Conservation (phyloP, 2,329 filamentous ascomycete genomes). For the Claviceps africana region DNA sequence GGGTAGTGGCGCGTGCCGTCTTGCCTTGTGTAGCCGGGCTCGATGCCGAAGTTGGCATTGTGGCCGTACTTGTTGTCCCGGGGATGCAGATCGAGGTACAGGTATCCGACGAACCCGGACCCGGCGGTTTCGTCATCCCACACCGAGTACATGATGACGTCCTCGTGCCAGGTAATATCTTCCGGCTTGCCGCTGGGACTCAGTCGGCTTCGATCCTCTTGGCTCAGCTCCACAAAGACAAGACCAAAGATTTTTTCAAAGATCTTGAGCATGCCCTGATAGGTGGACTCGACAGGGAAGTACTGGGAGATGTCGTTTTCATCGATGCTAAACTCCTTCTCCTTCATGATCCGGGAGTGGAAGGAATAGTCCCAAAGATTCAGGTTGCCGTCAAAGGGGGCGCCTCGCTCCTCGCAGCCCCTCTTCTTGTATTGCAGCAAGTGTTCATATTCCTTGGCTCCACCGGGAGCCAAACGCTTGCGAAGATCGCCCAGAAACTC, state of each 20-base stretch:
- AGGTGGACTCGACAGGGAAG: constrained; percentile 62
- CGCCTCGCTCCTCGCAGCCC: constrained; percentile 45
- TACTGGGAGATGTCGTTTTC: constrained; percentile 72
- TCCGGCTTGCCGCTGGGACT: constrained; percentile 54
- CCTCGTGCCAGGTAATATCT: constrained; percentile 69
- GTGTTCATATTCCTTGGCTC: constrained; percentile 53
- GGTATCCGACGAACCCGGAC: constrained; percentile 61
- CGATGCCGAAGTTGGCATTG: constrained; percentile 71
- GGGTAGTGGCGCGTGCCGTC: constrained; percentile 63
- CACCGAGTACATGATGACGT: constrained; percentile 70
- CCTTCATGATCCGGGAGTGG: constrained; percentile 68
- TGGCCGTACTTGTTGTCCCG: constrained; percentile 74
- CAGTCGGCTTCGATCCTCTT: constrained; percentile 49
- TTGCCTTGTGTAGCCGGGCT: constrained; percentile 53
- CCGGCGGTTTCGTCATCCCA: constrained; percentile 66
- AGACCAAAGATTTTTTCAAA: constrained; percentile 75
- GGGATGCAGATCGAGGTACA: constrained; percentile 71
- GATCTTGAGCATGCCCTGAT: constrained; percentile 66
- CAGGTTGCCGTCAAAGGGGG: constrained; percentile 53
- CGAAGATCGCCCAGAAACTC: constrained; percentile 60
- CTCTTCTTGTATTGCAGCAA: constrained; percentile 62
- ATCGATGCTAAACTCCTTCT: constrained; percentile 67
- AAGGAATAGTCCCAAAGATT: constrained; percentile 74
- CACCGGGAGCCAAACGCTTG: constrained; percentile 51
- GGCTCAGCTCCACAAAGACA: constrained; percentile 58